Evolutionary conservation across 176 grass and related monocot species (phyloP).

Genomic region (Neostapfia colusana): DNA sequence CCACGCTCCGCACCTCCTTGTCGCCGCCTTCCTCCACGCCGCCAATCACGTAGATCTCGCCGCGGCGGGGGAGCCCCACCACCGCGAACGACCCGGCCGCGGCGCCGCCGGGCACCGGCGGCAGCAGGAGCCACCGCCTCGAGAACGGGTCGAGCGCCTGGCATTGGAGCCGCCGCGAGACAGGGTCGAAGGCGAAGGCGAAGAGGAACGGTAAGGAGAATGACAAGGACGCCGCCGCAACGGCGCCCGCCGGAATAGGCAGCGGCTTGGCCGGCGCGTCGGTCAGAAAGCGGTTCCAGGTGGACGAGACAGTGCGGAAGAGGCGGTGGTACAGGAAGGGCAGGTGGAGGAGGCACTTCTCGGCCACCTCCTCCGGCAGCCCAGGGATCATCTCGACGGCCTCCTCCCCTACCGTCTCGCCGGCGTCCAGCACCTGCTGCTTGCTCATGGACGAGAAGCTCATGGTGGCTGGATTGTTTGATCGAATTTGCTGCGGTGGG

Average conservation of each 20-base stretch:
- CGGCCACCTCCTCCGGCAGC: constrained; percentile 89
- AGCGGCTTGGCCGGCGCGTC: constrained; percentile 46
- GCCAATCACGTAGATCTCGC: constrained; percentile 88
- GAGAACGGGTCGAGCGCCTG: constrained; percentile 78
- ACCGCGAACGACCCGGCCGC: constrained; percentile 64
- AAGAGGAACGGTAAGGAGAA: constrained; percentile 75
- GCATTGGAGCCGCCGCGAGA: constrained; percentile 82
- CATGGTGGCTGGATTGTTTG: not conserved
- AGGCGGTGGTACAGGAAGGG: constrained; percentile 94
- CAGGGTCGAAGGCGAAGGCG: constrained; percentile 75
- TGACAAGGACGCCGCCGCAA: constrained; percentile 1
- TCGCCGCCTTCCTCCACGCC: constrained; percentile 47
- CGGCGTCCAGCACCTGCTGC: constrained; percentile 45
- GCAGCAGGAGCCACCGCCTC: constrained; percentile 71
- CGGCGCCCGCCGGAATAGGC: not conserved
- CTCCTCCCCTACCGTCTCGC: constrained; percentile 30
- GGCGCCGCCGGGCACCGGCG: constrained; percentile 53
- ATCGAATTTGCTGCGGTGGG: constrained; percentile 12
- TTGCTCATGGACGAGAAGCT: constrained; percentile 49
- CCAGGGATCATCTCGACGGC: constrained; percentile 72
- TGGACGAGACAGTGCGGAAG: constrained; percentile 79
- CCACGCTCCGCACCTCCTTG: constrained; percentile 53
- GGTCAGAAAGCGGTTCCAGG: constrained; percentile 83
- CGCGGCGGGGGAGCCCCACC: constrained; percentile 54
- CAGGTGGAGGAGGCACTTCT: constrained; percentile 97